Percentiles rank a stretch among this genome's conserved stretches.
These are phyloP conservation scores for Cymbopogon citratus DNA, from an alignment of 176 grass and related monocot species.

Conservation along the genomic window DNA sequence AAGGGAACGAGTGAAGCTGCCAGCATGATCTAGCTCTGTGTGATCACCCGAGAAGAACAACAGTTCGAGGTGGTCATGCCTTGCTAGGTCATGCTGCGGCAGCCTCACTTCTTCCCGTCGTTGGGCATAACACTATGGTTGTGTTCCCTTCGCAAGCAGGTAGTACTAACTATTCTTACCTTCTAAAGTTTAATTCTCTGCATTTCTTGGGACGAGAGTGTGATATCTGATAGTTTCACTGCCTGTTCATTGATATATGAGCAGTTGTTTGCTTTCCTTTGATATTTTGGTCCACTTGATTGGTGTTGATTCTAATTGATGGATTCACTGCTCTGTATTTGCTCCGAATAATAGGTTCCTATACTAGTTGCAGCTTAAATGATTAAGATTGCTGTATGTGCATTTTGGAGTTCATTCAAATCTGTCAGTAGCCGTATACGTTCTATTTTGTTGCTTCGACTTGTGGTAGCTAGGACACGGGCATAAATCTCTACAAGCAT, in stretches of 20 bases:
- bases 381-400: not conserved
- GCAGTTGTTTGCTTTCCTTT: not conserved
- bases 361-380: not conserved
- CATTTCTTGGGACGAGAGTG: no score
- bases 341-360: not conserved
- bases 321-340: not conserved
- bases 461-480: not conserved
- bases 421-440: not conserved
- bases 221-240: not conserved
- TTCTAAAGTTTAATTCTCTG: no score
- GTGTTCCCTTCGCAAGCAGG: not conserved
- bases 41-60: constrained; percentile 22
- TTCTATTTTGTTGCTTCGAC: not conserved
- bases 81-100: constrained; percentile 98
- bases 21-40: constrained; percentile 98
- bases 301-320: not conserved
- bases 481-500: not conserved
- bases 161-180: not conserved
- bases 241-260: not conserved
- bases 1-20: constrained; percentile 99
- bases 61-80: constrained; percentile 35
- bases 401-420: not conserved
- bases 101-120: constrained; percentile 94
- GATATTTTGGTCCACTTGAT: not conserved
- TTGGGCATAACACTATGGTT: constrained; percentile 31